Base-by-base conservation (phyloP, 2,329 filamentous ascomycete species). In the Phialophora chinensis region DNA sequence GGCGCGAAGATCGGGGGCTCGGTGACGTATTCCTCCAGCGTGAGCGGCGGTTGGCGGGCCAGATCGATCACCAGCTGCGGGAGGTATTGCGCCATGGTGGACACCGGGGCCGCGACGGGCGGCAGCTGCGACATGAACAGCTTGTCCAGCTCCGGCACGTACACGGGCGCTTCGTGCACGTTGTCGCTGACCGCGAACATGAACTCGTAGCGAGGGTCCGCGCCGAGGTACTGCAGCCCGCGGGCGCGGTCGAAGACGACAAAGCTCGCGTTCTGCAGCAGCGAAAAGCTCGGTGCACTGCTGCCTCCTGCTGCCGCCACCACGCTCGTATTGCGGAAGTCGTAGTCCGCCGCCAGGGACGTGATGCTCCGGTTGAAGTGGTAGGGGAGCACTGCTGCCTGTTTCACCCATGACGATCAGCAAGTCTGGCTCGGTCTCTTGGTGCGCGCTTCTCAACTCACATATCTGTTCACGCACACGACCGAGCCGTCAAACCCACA, bases 111-210 rank as follows among this genome's bases (percentile, higher is more conserved):
- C 17, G 75, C 62, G n/a, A 77, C 75, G 35, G 77, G 75, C 12
- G 75, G 71, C 17, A 78, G 73, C 57, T 79, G 77, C 49, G 76
- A 77, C 47, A 81, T 66, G 70, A 77, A 79, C 27, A 81, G 72
- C 65, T 79, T 77, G 69, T 81, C 80, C 52, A 77, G 75, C 17
- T 72, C 72, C 5, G 78, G 75, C 2, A 79, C 76, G 53, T 79
- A 81, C 8, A 81, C 78, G 3, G 79, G 79, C 3, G 78, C 79
- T 73, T 81, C 79, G 63, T 81, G 79, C 6, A 80, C 76, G 4
- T 76, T 75, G 12, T 72, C 62, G 14, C 72, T 73, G n/a, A 79
- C 73, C 11, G 73, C 66, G 66, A 81, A 80, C 60, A 80, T 72
- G 60, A 72, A 77, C 20, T 80, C 74, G 49, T 77, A 77, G 1